Base-by-base conservation (phyloP, 352 stramenopile genomes). In the Halophytophthora polymorphica region DNA sequence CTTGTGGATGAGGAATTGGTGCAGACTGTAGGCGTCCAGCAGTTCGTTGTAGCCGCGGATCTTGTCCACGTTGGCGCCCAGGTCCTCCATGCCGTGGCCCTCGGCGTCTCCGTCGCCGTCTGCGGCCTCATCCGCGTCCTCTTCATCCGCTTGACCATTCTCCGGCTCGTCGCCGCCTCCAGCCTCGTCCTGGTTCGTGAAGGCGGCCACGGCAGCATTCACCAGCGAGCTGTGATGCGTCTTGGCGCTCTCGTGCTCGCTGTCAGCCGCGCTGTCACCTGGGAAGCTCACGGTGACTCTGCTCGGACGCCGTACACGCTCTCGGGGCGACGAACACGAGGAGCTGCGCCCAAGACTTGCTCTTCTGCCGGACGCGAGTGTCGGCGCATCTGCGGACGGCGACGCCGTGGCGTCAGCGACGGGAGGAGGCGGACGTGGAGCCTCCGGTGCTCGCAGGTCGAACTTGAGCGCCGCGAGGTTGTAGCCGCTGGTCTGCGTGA, bases 1-100 rank as follows among this genome's bases (percentile, higher is more conserved):
- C 46, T 95, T 88, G 54, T 90, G 83, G 53, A 96, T 96, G 52
- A 93, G 73, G 58, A 97, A 96, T 45, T 95, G 81, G 41, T 96
- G 84, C 15, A 96, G 60, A 21, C 76, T 88, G 65, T 89, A 88
- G 14, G 74, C 70, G 58, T 90, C 83, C 35, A 91, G 52, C 14
- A 91, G 71, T 37, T 90, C 77, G 43, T 88, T 90, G 71, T 90
- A 93, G 17, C 77, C 77, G 36, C 80, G 77, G 36, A 91, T 82
- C 54, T 90, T 90, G 17, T 86, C 79, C 4, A 93, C 75, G 37
- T 88, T 93, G 17, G 66, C 62, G 14, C 79, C 73, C 39, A 90
- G 45, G 29, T 90, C 75, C 36, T 90, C 72, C 68, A 86, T 87
- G n/a, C 58, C 61, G 38, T 56, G 74, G 17, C 46, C 43, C 3